phyloP scores from a whole-genome alignment of 345 rosid species.

The Sisymbrium altissimum region DNA sequence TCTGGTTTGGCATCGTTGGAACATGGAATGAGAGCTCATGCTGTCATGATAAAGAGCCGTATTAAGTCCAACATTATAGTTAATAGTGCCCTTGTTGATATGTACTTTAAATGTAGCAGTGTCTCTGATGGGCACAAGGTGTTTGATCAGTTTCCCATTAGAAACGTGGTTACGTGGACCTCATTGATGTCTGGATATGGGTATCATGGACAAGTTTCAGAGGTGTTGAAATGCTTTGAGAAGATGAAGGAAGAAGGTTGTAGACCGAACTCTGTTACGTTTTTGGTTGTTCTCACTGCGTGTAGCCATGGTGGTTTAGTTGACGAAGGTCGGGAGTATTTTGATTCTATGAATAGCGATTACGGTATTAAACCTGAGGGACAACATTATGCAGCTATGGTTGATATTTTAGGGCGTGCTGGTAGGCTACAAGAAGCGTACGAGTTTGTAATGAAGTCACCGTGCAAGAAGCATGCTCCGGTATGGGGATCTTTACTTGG shows the following conservation, averaged over 20 bases:
- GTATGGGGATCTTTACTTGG: constrained; percentile 75
- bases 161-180: constrained; percentile 68
- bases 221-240: constrained; percentile 59
- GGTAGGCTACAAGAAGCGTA: constrained; percentile 67
- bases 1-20: constrained; percentile 57
- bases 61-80: constrained; percentile 51
- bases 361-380: constrained; percentile 58
- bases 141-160: constrained; percentile 38
- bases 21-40: constrained; percentile 60
- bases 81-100: constrained; percentile 62
- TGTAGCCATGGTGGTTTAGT: constrained; percentile 75
- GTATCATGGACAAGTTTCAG: constrained; percentile 55
- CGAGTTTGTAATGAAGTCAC: constrained; percentile 53
- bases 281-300: constrained; percentile 66
- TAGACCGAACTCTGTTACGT: constrained; percentile 61
- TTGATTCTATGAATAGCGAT: constrained; percentile 51
- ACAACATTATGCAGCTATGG: constrained; percentile 68
- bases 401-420: constrained; percentile 65
- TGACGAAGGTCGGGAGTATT: constrained; percentile 49
- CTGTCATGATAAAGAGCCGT: constrained; percentile 47
- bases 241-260: constrained; percentile 58
- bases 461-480: constrained; percentile 51
- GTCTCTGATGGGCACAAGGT: constrained; percentile 45
- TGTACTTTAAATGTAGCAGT: constrained; percentile 76
- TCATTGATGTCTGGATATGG: constrained; percentile 69